A percentile compares a stretch with the other conserved stretches of the same genome.
These are phyloP conservation scores for Carpinus viminea DNA, from an alignment of 306 rosid species.

Conservation along the genomic window DNA sequence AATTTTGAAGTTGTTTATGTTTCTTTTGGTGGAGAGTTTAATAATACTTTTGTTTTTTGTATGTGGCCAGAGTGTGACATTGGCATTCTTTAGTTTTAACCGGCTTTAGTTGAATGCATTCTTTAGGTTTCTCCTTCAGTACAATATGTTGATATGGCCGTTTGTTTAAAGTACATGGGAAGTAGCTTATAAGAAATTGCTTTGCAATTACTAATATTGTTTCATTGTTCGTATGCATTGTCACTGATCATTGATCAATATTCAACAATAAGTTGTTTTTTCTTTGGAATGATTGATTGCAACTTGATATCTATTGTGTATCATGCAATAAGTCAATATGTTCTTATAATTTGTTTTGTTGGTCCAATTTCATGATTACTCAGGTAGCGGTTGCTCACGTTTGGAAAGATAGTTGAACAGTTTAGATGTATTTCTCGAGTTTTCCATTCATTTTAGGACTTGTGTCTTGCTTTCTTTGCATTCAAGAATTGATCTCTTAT, in stretches of 20 bases:
- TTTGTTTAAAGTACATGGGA: not conserved
- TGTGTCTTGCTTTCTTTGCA: no score
- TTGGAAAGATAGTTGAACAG: not conserved
- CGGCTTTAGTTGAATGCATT: constrained; percentile 1
- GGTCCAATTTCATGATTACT: not conserved
- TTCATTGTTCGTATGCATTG: not conserved
- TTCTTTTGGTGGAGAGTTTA: not conserved
- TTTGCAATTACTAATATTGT: not conserved
- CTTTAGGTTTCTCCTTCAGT: not conserved
- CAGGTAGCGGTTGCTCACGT: not conserved
- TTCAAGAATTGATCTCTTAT: no score
- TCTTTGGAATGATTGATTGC: not conserved
- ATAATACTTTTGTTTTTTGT: not conserved
- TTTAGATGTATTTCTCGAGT: not conserved
- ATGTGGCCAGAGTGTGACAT: not conserved
- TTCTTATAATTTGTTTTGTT: not conserved
- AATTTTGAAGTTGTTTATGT: not conserved
- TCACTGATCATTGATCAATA: not conserved
- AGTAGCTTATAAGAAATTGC: not conserved
- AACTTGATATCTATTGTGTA: not conserved
- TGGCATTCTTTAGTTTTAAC: no score
- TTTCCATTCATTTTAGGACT: no score
- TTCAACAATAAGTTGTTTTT: not conserved
- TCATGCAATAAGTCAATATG: not conserved
- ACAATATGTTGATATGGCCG: not conserved